phyloP scores from a whole-genome alignment of 2,329 filamentous ascomycete species.

The Dothideomycetes sp. region DNA sequence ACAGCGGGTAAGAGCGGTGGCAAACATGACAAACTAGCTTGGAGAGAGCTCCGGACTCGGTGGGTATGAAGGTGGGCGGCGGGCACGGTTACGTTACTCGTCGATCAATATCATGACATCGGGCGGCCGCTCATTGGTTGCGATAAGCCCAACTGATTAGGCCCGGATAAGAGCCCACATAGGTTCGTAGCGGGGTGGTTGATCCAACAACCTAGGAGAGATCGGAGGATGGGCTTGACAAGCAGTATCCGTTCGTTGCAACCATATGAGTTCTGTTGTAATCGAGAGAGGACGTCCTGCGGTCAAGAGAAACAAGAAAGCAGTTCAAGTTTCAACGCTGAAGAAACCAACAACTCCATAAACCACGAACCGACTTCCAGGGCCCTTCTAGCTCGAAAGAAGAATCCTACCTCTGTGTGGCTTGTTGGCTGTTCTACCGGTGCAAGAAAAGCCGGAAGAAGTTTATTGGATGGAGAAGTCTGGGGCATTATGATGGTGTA shows the following conservation, averaged over 20 bases:
- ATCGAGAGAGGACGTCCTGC: too few species aligned
- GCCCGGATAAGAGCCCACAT: slow-evolving; percentile 8
- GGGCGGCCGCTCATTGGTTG: slow-evolving; percentile 7
- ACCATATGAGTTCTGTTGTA: too few species aligned
- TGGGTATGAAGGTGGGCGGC: too few species aligned
- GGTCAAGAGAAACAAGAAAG: too few species aligned
- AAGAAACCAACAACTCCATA: too few species aligned
- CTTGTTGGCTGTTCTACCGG: neutral
- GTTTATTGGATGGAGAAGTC: slow-evolving; percentile 13
- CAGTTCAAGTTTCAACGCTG: too few species aligned
- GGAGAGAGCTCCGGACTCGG: slow-evolving; percentile 3
- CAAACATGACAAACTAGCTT: slow-evolving; percentile 9
- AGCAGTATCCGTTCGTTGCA: too few species aligned
- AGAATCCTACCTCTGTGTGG: too few species aligned
- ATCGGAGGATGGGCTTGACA: too few species aligned
- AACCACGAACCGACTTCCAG: too few species aligned
- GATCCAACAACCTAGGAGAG: slow-evolving; percentile 8
- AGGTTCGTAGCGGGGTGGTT: slow-evolving; percentile 6
- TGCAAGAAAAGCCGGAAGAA: slow-evolving; percentile 5
- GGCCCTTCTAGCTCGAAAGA: too few species aligned
- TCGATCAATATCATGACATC: slow-evolving; percentile 10
- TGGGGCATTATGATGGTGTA: slow-evolving; percentile 10
- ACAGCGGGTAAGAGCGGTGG: neutral
- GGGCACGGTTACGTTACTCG: slow-evolving; percentile 10
- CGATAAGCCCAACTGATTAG: slow-evolving; percentile 12